These are phyloP conservation scores for Verticillium nubilum DNA, from an alignment of 2,329 filamentous ascomycete species.

Conservation along the genomic window DNA sequence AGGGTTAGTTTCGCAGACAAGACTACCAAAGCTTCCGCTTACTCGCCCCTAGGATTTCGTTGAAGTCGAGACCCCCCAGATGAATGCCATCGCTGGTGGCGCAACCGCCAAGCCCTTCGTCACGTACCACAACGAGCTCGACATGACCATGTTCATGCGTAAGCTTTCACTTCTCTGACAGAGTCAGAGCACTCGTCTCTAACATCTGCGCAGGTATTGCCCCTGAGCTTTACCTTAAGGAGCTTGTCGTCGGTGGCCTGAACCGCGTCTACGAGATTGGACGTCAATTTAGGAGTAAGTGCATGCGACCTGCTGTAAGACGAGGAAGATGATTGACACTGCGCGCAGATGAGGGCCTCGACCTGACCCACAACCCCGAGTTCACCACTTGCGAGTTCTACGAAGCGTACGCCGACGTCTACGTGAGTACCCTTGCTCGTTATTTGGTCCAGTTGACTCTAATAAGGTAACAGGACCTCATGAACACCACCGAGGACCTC, in stretches of 20 bases:
- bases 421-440: constrained; percentile 26
- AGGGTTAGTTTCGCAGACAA: constrained; percentile 25
- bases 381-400: constrained; percentile 99
- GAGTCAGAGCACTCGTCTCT: neutral
- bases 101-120: constrained; percentile 93
- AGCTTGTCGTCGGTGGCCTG: constrained; percentile 87
- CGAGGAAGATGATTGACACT: neutral
- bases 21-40: too few relatives aligned
- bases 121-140: constrained; percentile 92
- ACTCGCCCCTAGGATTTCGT: constrained; percentile 59
- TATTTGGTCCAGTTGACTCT: constrained; percentile 24
- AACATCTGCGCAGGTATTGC: constrained; percentile 36
- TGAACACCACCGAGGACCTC: constrained; percentile 88
- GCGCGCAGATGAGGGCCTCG: constrained; percentile 66
- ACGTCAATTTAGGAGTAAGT: constrained; percentile 76
- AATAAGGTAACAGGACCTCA: constrained; percentile 68
- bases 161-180: constrained; percentile 32
- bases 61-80: constrained; percentile 96
- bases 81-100: constrained; percentile 92
- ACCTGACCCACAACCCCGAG: constrained; percentile 95
- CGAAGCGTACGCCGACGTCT: constrained; percentile 85
- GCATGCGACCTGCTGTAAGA: neutral
- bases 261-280: constrained; percentile 95
- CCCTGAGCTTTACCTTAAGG: constrained; percentile 95
- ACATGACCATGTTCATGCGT: constrained; percentile 93